A percentile compares a stretch with the other conserved stretches of the same genome.
Evolutionary conservation across 108 stramenopile genomes (phyloP).

Genomic region (Cyclotella baltica): DNA sequence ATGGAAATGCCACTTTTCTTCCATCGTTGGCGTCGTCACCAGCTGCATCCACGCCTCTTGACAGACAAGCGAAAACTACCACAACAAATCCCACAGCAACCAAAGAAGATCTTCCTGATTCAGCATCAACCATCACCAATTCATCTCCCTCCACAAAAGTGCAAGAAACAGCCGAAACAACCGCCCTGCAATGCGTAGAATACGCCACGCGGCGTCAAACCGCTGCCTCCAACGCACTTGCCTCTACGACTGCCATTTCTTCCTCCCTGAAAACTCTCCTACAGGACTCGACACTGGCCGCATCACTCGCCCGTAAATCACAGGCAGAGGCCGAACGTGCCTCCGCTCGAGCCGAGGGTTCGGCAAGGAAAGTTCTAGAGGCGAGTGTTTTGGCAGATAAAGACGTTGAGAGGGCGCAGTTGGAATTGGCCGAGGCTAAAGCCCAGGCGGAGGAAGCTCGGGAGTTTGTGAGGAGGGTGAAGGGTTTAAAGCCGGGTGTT

Average conservation of each 20-base stretch:
- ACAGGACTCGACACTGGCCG: conserved; percentile 26
- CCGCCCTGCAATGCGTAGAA: conserved; percentile 34
- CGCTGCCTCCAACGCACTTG: conserved; percentile 29
- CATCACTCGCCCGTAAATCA: conserved; percentile 30
- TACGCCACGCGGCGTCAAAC: conserved; percentile 38
- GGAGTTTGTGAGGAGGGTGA: conserved; percentile 36
- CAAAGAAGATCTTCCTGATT: not conserved
- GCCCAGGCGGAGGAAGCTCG: conserved; percentile 34
- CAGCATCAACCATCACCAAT: conserved; percentile 8
- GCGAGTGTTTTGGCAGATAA: conserved; percentile 31
- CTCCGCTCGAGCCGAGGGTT: conserved; percentile 27
- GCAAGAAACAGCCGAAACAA: conserved; percentile 13
- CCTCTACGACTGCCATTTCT: conserved; percentile 22
- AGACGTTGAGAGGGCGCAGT: conserved; percentile 23
- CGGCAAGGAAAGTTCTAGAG: conserved; percentile 26
- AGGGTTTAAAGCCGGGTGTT: not conserved
- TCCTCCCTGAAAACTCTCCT: conserved; percentile 23
- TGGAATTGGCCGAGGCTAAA: conserved; percentile 38
- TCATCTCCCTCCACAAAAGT: conserved; percentile 6
- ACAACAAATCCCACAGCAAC: not conserved
- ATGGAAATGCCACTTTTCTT: conserved; percentile 9
- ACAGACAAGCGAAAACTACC: not conserved
- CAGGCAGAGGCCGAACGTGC: conserved; percentile 31
- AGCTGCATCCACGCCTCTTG: not conserved
- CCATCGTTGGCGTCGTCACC: conserved; percentile 27